Base-by-base conservation (phyloP, 106 monocot genomes). In the Allium cepa region DNA sequence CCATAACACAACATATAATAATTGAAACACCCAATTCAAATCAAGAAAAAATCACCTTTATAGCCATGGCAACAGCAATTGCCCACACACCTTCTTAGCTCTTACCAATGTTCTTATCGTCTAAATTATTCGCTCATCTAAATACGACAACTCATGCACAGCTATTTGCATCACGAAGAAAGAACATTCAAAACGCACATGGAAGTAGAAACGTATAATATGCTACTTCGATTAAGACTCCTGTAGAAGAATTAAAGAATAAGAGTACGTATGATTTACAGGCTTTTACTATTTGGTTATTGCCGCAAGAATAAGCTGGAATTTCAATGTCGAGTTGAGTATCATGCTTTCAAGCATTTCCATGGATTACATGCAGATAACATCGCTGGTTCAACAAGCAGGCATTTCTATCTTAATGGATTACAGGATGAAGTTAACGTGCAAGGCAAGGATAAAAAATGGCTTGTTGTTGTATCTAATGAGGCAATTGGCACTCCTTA, bases 321-420 rank as follows among this genome's bases (percentile, higher is more conserved):
- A 51, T 8, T 50, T 85, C 55, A 90, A 94, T 57, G 80, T 87
- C 7, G 90, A 94, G 87, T 74, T 90, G 11, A 87, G 87, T 49
- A 87, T 94, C 48, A 90, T 94, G 56, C 80, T 94, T 51, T 82
- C 94, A 7, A 94, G 94, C 90, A 94, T 94, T 76, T 94, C 94
- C 76, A 81, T 83, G 77, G 94, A 90, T 10, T 94, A 90, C 87
- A 90, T 90, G 72, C 90, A 94, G 74, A 94, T 94, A 53, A 90
- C 94, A 0, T 90, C 94, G 3, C 80, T 22, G 22, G 22, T 22
- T 22, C 22, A 22, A 22, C 0, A 1, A 22, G 22, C 22, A 22
- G 22, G 22, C 90, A 94, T 94, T 47, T 85, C 94, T 58, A 94
- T 62, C 87, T 94, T 63, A 90, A 90, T 45, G 87, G 82, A 4